Evolutionary conservation across 148 eudicot genomes (phyloP).

Genomic region (Mesembryanthemum crystallinum): DNA sequence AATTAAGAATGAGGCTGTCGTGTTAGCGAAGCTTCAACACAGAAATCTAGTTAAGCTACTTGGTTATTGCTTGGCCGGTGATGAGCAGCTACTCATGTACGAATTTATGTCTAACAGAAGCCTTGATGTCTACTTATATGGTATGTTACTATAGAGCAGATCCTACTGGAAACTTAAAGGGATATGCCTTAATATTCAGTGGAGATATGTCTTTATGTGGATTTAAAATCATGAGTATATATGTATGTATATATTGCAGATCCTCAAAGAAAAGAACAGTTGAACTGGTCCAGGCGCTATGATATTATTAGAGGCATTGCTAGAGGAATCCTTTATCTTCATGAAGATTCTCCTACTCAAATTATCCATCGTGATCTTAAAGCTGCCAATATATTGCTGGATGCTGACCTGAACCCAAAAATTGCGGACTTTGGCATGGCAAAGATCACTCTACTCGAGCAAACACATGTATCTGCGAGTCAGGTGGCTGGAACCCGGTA

Average conservation of each 20-base stretch:
- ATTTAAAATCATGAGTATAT: background rate
- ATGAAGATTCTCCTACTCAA: slow-evolving; percentile 22
- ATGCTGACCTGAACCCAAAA: slow-evolving; percentile 20
- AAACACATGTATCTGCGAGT: slow-evolving; percentile 18
- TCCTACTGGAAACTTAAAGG: background rate
- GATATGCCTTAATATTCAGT: background rate
- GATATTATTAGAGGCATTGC: slow-evolving; percentile 27
- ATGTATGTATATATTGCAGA: background rate
- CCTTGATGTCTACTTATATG: slow-evolving; percentile 23
- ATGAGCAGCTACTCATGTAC: slow-evolving; percentile 23
- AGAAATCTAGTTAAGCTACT: slow-evolving; percentile 22
- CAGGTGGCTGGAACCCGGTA: slow-evolving; percentile 25
- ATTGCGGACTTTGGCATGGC: slow-evolving; percentile 33
- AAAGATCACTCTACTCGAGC: slow-evolving; percentile 13
- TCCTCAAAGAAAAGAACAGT: background rate
- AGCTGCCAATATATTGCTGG: slow-evolving; percentile 25
- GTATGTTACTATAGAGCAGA: slow-evolving; percentile 5
- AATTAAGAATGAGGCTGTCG: slow-evolving; percentile 18
- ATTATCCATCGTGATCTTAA: slow-evolving; percentile 31
- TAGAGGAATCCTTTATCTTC: slow-evolving; percentile 30
- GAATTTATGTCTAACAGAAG: slow-evolving; percentile 27
- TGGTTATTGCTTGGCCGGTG: slow-evolving; percentile 21
- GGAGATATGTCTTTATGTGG: background rate
- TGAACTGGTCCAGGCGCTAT: slow-evolving; percentile 24
- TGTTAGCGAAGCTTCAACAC: slow-evolving; percentile 30